phyloP scores from a whole-genome alignment of 106 monocot genomes.

The Acorus calamus region DNA sequence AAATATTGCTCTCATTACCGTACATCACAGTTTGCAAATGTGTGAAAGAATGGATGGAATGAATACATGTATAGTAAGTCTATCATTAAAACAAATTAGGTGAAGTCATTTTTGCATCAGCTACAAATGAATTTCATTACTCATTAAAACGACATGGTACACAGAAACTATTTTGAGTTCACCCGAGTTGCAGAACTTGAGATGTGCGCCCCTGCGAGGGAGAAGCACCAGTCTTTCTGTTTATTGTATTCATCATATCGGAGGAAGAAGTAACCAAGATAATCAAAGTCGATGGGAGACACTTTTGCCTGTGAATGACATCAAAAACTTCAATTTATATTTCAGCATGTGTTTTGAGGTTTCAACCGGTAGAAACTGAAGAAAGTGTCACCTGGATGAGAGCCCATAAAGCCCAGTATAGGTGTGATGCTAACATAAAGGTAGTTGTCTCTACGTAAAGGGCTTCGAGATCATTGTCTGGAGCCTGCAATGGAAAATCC shows the following conservation, averaged over 20 bases:
- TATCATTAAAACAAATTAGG: no score
- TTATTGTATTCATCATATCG: slow-evolving; percentile 86
- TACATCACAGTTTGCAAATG: no score
- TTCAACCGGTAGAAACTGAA: background rate
- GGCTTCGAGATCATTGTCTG: slow-evolving; percentile 45
- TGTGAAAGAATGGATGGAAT: no score
- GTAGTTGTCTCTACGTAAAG: slow-evolving; percentile 79
- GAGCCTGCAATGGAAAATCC: slow-evolving; percentile 24
- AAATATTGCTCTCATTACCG: no score
- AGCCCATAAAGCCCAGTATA: slow-evolving; percentile 93
- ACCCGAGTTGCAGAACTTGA: slow-evolving; percentile 1
- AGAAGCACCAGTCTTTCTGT: slow-evolving; percentile 57
- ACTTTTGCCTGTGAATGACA: slow-evolving; percentile 49
- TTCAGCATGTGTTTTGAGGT: no score
- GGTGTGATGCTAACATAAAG: slow-evolving; percentile 68
- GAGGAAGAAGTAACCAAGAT: slow-evolving; percentile 74
- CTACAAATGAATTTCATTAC: no score
- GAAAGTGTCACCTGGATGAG: slow-evolving; percentile 63
- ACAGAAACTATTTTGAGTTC: background rate
- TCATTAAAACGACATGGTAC: no score
- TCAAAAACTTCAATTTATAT: background rate
- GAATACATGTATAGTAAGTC: no score
- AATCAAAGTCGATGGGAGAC: slow-evolving; percentile 84
- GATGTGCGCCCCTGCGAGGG: slow-evolving; percentile 34
- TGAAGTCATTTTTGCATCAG: no score